These are phyloP conservation scores for Kernera saxatilis DNA, from an alignment of 345 rosid genomes.

Conservation along the genomic window DNA sequence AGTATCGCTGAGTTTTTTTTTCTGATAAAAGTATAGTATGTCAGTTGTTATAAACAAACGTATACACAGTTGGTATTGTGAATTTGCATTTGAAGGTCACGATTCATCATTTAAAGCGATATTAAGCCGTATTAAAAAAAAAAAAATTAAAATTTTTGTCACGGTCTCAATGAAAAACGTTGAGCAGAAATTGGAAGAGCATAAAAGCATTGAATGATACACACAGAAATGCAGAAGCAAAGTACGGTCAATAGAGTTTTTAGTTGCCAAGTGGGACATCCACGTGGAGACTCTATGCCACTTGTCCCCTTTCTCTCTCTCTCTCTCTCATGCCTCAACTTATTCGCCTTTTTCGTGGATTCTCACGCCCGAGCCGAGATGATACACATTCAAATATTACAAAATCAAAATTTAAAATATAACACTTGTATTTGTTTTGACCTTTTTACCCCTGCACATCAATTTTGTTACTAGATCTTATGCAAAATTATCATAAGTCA, in stretches of 20 bases:
- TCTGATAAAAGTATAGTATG: too few species aligned
- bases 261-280: slow-evolving; percentile 29
- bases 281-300: slow-evolving; percentile 25
- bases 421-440: not conserved
- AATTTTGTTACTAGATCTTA: not conserved
- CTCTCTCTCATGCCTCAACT: not conserved
- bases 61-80: not conserved
- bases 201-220: not conserved
- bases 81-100: not conserved
- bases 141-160: not conserved
- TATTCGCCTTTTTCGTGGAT: slow-evolving; percentile 19
- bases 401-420: not conserved
- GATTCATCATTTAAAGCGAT: not conserved
- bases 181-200: slow-evolving; percentile 11
- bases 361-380: slow-evolving; percentile 18
- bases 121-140: not conserved
- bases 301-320: slow-evolving; percentile 6
- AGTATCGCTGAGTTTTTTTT: too few species aligned
- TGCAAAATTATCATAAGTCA: not conserved
- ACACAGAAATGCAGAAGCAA: not conserved
- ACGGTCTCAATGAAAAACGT: not conserved
- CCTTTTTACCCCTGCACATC: not conserved
- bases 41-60: too few species aligned
- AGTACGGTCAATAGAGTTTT: not conserved
- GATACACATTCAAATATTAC: not conserved